Evolutionary conservation across 2,329 filamentous ascomycete species (phyloP), one percentile per base, ranked within the genome.

Genomic region (Microsporum ferrugineum): DNA sequence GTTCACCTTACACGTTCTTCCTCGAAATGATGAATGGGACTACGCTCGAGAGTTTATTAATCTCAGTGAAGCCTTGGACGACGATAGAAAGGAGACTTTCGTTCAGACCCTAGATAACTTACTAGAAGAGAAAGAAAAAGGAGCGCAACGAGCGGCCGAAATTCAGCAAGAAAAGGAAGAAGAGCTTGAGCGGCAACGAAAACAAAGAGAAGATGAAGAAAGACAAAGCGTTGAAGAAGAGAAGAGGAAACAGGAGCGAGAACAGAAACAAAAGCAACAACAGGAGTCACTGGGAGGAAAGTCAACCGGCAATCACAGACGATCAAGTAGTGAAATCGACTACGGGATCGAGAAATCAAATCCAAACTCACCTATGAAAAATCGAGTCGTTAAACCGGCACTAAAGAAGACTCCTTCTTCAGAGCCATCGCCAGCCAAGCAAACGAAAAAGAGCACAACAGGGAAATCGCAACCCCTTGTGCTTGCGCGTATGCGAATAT

Each of bases 11-110:
- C 94, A 99, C 71, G 89, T 97, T 5, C 83, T 99, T n/a, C 85
- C 92, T 3, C 83, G 90, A 59, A 97, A 96, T 68, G 86, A 89
- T 61, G 91, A 97, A 75, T 99, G 94, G 94, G 89, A 96, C 62
- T 96, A 96, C 68, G 90, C 94, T 2, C 84, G 85, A 63, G 89
- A 95, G 67, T 97, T 97, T 72, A 95, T 97, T 69, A 84, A 81
- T 68, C 84, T 90, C 69, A 94, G 86, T 72, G 86, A 92, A 55
- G 84, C 96, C 31, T 81, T 99, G 0, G 92, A 97, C 71, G 92
- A 96, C 59, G 94, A 97, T 76, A 84, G 89, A 51, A 85, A 89
- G 64, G 90, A 97, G 68, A 86, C 89, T 0, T 96, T 97, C 72
- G 76, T 95, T 14, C 87, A 92, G 67, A 92, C 91, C 3, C 79